phyloP scores from a whole-genome alignment of 208 protist genomes.

The Entamoeba invadens region DNA sequence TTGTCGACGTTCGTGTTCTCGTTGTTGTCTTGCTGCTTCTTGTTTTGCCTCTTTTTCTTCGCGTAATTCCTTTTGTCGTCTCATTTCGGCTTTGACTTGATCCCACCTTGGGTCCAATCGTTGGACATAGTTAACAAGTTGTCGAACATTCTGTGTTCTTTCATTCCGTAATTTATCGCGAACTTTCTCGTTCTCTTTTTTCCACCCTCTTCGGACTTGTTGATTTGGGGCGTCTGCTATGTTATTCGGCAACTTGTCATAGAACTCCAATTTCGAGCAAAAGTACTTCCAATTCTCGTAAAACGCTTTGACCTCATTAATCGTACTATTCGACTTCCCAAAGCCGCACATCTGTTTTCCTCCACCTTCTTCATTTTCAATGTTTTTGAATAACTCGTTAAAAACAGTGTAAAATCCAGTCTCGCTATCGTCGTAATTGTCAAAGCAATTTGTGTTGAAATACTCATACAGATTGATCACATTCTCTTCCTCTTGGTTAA shows the following conservation, averaged over 20 bases:
- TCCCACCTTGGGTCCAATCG: background rate
- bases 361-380: background rate
- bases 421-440: background rate
- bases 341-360: background rate
- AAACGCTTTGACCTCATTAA: background rate
- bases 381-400: background rate
- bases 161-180: background rate
- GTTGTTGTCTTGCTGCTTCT: background rate
- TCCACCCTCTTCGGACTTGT: background rate
- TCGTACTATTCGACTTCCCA: background rate
- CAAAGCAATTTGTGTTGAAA: background rate
- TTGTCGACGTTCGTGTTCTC: background rate
- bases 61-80: background rate
- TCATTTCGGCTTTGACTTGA: background rate
- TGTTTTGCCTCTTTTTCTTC: background rate
- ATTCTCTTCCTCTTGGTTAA: background rate
- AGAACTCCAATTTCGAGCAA: background rate
- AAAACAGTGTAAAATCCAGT: background rate
- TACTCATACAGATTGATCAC: background rate
- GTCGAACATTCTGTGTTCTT: background rate
- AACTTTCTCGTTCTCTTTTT: background rate
- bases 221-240: background rate
- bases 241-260: background rate
- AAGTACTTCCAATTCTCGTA: background rate
- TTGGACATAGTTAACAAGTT: background rate